Evolutionary conservation across 202 grass and related monocot species (phyloP).

Genomic region (Panicum hallii): DNA sequence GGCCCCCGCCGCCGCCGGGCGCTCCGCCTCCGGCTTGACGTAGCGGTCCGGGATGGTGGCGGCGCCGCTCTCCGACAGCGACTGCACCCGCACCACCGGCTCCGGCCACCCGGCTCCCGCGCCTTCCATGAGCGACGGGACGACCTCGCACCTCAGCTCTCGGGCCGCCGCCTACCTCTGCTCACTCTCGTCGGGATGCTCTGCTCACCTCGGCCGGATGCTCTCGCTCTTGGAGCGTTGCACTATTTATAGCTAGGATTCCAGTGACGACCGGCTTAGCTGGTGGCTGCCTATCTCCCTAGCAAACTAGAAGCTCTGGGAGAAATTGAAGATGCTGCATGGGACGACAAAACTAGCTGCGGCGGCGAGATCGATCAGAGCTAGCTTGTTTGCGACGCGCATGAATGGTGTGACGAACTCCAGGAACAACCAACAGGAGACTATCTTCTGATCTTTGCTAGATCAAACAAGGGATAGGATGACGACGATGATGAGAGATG

Average conservation of each 20-base stretch:
- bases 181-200: not conserved
- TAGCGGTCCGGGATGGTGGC: slow-evolving; percentile 58
- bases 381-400: too few species aligned
- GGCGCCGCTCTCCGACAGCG: slow-evolving; percentile 62
- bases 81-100: slow-evolving; percentile 74
- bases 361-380: not conserved
- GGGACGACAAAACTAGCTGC: not conserved
- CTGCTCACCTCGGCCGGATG: not conserved
- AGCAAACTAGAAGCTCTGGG: not conserved
- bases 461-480: not conserved
- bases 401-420: not conserved
- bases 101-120: slow-evolving; percentile 63
- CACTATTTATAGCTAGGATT: not conserved
- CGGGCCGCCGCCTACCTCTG: too few species aligned
- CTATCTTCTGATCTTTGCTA: not conserved
- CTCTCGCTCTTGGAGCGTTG: not conserved
- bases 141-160: too few species aligned
- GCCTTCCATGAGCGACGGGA: slow-evolving; percentile 20
- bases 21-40: slow-evolving; percentile 62
- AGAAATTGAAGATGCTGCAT: not conserved
- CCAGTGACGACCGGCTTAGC: not conserved
- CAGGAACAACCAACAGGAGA: not conserved
- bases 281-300: not conserved
- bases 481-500: not conserved
- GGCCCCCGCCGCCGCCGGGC: slow-evolving; percentile 18